A percentile compares a stretch with the other conserved stretches of the same genome.
Evolutionary conservation across 75 land plant genomes (phyloP).

Genomic region (Pinus tabuliformis): DNA sequence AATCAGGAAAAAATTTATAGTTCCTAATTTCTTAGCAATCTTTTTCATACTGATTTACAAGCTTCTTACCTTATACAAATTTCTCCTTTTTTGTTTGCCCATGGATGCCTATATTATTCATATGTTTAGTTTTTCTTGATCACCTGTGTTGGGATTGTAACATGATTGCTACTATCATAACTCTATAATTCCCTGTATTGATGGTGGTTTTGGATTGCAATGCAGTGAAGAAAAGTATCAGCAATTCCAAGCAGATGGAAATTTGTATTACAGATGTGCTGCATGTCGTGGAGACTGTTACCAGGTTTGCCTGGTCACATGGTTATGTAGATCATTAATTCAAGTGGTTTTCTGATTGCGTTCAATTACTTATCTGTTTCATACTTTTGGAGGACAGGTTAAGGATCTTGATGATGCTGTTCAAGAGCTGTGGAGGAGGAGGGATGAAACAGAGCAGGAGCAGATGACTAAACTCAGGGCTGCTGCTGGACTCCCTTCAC

Average conservation of each 20-base stretch:
- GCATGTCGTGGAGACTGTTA: slow-evolving; percentile 97
- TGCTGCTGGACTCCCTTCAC: slow-evolving; percentile 84
- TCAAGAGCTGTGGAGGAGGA: slow-evolving; percentile 88
- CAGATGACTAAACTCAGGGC: slow-evolving; percentile 66
- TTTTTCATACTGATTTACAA: no score
- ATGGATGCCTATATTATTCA: not conserved
- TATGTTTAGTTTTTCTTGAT: not conserved
- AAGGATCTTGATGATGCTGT: slow-evolving; percentile 80
- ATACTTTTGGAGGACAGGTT: slow-evolving; percentile 38
- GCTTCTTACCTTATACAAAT: no score
- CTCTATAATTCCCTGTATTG: not conserved
- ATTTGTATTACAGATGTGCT: slow-evolving; percentile 80
- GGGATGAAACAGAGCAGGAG: slow-evolving; percentile 66
- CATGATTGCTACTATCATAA: not conserved
- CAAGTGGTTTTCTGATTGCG: not conserved
- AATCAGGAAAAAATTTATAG: no score
- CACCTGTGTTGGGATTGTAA: not conserved
- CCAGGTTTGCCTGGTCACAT: slow-evolving; percentile 45
- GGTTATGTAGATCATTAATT: slow-evolving; percentile 6
- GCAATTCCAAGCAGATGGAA: slow-evolving; percentile 79
- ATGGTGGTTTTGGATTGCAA: not conserved
- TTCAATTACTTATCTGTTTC: not conserved
- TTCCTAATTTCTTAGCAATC: no score
- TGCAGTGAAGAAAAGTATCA: slow-evolving; percentile 92
- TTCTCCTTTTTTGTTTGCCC: not conserved